Conservation (phyloP, 2,329 filamentous ascomycete genomes). For the Claviceps sp. region DNA sequence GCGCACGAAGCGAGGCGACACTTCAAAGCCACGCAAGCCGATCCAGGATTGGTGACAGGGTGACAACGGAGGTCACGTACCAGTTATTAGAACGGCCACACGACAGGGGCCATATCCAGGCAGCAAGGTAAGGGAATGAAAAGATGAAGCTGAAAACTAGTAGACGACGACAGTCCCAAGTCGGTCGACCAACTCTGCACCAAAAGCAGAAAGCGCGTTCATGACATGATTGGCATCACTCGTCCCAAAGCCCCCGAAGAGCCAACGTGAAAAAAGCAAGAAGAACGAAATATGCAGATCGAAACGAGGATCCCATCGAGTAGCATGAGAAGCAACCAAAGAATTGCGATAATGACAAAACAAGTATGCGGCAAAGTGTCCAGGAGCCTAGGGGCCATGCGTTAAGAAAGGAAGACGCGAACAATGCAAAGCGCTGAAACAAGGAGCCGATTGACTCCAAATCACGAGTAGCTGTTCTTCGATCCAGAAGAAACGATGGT, state of each 20-base stretch:
- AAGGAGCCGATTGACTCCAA: constrained; percentile 4
- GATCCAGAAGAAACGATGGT: constrained; percentile 8
- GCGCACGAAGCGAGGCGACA: constrained; percentile 9
- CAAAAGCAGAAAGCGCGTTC: constrained; percentile 5
- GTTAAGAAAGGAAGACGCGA: not conserved
- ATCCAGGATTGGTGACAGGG: constrained; percentile 6
- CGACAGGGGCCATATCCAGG: constrained; percentile 18
- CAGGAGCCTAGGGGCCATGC: constrained; percentile 1
- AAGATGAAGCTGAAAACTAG: constrained; percentile 8
- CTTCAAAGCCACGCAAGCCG: constrained; percentile 7
- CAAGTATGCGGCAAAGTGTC: constrained; percentile 8
- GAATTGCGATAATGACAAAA: constrained; percentile 6
- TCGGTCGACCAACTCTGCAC: constrained; percentile 15
- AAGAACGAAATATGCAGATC: not conserved
- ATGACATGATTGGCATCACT: constrained; percentile 17
- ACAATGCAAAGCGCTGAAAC: constrained; percentile 2
- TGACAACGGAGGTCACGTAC: constrained; percentile 8
- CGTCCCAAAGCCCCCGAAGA: constrained; percentile 15
- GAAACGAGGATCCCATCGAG: constrained; percentile 7
- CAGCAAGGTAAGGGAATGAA: constrained; percentile 18
- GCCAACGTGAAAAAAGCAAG: not conserved
- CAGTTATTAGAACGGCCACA: constrained; percentile 14
- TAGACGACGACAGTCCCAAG: not conserved
- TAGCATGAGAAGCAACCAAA: not conserved
- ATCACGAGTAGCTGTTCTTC: not conserved